Base-by-base conservation (phyloP, 2,329 filamentous ascomycete genomes). In the Fusarium sarcochroum region DNA sequence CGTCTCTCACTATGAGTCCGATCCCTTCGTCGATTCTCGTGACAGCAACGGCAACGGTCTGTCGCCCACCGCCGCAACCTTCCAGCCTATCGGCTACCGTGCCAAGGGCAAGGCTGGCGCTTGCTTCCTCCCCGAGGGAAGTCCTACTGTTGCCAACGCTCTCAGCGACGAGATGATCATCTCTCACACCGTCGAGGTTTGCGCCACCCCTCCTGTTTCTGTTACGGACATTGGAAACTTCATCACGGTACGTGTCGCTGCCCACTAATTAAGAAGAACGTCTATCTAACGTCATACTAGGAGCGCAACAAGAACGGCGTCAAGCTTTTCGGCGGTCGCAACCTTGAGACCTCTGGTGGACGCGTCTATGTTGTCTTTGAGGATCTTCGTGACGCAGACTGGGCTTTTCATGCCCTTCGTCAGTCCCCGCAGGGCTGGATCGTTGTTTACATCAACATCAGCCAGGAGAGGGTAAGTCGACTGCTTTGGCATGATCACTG, bases 61-160 rank as follows among this genome's bases (percentile, higher is more conserved):
- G 21, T 92, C 90, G 6, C 88, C 90, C 2, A 90, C 86, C 8
- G 89, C 90, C 2, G 87, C 86, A 2, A 75, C 83, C 2, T 92
- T 92, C 69, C 86, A 84, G 17, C 90, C 90, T 1, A 73, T 73
- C 34, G 38, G 57, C 6, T 55, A 71, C 6, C 46, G 51, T 3
- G 62, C 62, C 1, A 60, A 69, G 14, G 57, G 46, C 0, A 64
- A 64, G 13, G 15, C 30, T 1, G n/a, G 37, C 1, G 47, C 38
- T 1, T 18, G 13, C 1, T 57, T 71, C 3, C 64, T 71, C 8
- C 21, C 67, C 66, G 32, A 73, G 73, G 20, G 66, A 53, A 10
- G 71, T 70, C 8, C 75, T 72, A 21, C 47, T 11, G 63, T 81
- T 7, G 76, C 80, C 2, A 67, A 75, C 2, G 74, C 71, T 10